phyloP scores from a whole-genome alignment of 2,329 filamentous ascomycete genomes.

The Alternaria brassicae region DNA sequence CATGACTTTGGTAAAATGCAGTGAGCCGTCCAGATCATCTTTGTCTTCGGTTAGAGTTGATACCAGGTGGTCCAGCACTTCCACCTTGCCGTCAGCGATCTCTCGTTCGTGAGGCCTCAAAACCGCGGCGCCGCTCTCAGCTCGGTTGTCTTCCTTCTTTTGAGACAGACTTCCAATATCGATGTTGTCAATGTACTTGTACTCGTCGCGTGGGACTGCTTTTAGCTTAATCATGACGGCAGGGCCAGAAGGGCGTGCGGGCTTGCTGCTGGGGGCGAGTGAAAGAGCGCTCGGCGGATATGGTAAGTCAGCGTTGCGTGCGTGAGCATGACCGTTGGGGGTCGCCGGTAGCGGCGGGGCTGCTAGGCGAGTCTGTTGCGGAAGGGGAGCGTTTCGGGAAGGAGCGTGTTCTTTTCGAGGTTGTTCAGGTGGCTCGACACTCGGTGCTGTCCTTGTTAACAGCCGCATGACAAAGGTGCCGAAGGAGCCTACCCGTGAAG shows the following conservation, averaged over 20 bases:
- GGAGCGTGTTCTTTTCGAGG: slow-evolving; percentile 16
- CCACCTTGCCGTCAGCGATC: slow-evolving; percentile 75
- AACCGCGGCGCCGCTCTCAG: slow-evolving; percentile 64
- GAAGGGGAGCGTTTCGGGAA: slow-evolving; percentile 18
- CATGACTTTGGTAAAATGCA: slow-evolving; percentile 62
- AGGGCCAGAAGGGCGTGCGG: slow-evolving; percentile 42
- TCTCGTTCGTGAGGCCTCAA: slow-evolving; percentile 79
- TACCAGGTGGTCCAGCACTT: slow-evolving; percentile 73
- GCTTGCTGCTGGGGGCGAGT: slow-evolving; percentile 23
- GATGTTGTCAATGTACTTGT: slow-evolving; percentile 49
- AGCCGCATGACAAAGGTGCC: not conserved
- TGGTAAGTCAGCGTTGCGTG: slow-evolving; percentile 24
- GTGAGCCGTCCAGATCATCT: slow-evolving; percentile 68
- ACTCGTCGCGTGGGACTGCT: slow-evolving; percentile 51
- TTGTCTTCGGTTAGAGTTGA: slow-evolving; percentile 79
- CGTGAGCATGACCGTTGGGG: slow-evolving; percentile 19
- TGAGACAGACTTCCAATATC: slow-evolving; percentile 43
- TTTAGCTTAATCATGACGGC: slow-evolving; percentile 59
- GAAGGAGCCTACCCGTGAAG: slow-evolving; percentile 41
- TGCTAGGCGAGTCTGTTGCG: slow-evolving; percentile 16
- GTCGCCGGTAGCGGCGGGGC: slow-evolving; percentile 20
- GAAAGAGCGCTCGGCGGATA: slow-evolving; percentile 25
- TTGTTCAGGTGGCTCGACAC: slow-evolving; percentile 16
- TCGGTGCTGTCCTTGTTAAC: slow-evolving; percentile 31
- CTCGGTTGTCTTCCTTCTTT: slow-evolving; percentile 63